These are phyloP conservation scores for Huntiella omanensis DNA, from an alignment of 2,329 filamentous ascomycete genomes.

Conservation along the genomic window DNA sequence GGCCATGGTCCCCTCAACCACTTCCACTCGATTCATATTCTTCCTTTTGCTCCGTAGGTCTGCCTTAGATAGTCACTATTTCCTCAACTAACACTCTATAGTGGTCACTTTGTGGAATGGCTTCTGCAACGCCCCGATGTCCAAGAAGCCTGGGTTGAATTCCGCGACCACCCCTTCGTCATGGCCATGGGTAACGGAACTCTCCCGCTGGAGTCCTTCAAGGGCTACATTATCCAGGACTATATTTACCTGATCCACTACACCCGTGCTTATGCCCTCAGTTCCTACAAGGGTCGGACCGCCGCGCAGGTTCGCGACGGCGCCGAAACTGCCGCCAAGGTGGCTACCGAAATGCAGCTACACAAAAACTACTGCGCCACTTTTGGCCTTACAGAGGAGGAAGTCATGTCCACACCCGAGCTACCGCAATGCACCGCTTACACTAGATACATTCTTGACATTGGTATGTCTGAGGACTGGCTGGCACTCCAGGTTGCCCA, in stretches of 20 bases:
- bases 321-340: slow-evolving; percentile 48
- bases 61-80: not conserved
- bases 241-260: slow-evolving; percentile 85
- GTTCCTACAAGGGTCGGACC: slow-evolving; percentile 64
- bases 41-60: slow-evolving; percentile 48
- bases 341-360: slow-evolving; percentile 60
- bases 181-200: slow-evolving; percentile 55
- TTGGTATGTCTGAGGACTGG: slow-evolving; percentile 77
- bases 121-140: slow-evolving; percentile 59
- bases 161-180: slow-evolving; percentile 70
- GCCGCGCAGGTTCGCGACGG: slow-evolving; percentile 47
- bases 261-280: slow-evolving; percentile 66
- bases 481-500: slow-evolving; percentile 70
- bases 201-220: slow-evolving; percentile 60
- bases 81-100: slow-evolving; percentile 15
- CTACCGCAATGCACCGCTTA: slow-evolving; percentile 46
- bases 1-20: slow-evolving; percentile 61
- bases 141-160: slow-evolving; percentile 51
- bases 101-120: slow-evolving; percentile 69
- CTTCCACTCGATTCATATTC: slow-evolving; percentile 49
- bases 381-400: slow-evolving; percentile 55
- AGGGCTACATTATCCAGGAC: slow-evolving; percentile 77
- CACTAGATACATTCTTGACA: slow-evolving; percentile 64
- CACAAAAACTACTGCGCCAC: slow-evolving; percentile 67
- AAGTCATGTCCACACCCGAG: slow-evolving; percentile 59